phyloP scores from a whole-genome alignment of 2,329 filamentous ascomycete genomes.

The Fusarium subglutinans region DNA sequence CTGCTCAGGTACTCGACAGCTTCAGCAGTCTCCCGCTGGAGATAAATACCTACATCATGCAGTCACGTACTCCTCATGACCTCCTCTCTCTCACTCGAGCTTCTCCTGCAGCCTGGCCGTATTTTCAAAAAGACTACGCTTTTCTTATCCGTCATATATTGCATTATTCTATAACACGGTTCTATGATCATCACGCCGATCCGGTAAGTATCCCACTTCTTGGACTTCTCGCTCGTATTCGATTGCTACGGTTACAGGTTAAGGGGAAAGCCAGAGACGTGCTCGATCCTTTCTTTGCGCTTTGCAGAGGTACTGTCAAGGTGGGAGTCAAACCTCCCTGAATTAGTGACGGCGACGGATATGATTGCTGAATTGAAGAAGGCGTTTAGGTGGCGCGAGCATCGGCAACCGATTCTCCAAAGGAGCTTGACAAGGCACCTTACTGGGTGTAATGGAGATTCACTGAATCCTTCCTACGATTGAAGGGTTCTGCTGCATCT shows the following conservation, averaged over 20 bases:
- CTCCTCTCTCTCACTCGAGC: not conserved
- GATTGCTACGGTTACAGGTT: not conserved
- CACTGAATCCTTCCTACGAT: not conserved
- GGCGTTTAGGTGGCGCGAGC: not conserved
- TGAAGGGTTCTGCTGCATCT: not conserved
- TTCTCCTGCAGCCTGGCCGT: not conserved
- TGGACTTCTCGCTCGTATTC: not conserved
- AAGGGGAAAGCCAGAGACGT: not conserved
- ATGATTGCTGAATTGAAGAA: not conserved
- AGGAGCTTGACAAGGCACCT: not conserved
- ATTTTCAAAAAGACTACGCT: not conserved
- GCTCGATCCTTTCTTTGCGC: not conserved
- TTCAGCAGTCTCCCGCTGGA: not conserved
- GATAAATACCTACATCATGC: not conserved
- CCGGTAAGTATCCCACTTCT: not conserved
- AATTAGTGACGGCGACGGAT: accelerated
- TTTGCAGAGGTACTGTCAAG: not conserved
- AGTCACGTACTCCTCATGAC: not conserved
- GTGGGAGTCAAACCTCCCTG: not conserved
- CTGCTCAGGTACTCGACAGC: accelerated
- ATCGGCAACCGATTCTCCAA: accelerated
- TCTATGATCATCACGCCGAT: not conserved
- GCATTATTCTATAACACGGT: no score
- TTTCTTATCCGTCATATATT: no score
- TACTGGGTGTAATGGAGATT: not conserved